Evolutionary conservation across 305 asterid genomes (phyloP).

Genomic region (Galium porrigens): DNA sequence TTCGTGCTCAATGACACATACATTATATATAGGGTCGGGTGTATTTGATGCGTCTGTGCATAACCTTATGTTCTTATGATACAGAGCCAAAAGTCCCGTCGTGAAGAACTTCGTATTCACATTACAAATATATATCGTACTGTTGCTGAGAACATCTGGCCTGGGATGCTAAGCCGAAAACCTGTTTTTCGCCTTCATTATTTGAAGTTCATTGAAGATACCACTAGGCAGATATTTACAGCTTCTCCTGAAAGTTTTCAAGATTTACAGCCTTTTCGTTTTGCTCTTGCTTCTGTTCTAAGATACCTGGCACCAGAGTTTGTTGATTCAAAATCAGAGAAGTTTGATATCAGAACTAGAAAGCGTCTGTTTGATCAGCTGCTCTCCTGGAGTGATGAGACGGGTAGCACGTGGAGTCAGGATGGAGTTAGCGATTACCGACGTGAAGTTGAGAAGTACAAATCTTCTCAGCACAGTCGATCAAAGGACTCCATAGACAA

Average conservation of each 20-base stretch:
- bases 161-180: conserved; percentile 88
- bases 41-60: conserved; percentile 8
- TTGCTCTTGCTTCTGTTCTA: conserved; percentile 84
- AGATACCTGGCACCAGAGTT: conserved; percentile 95
- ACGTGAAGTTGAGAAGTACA: conserved; percentile 97
- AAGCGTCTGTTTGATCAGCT: conserved; percentile 91
- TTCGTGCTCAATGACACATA: neutral
- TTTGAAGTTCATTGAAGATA: conserved; percentile 86
- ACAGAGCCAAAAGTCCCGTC: conserved; percentile 95
- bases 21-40: neutral
- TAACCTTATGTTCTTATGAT: conserved; percentile 17
- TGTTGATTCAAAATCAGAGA: conserved; percentile 93
- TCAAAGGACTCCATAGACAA: conserved; percentile 93
- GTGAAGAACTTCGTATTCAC: conserved; percentile 89
- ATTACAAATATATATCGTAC: conserved; percentile 79
- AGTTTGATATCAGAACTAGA: conserved; percentile 80
- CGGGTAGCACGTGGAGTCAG: conserved; percentile 86
- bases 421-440: conserved; percentile 88
- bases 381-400: conserved; percentile 85
- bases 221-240: conserved; percentile 56
- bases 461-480: conserved; percentile 81
- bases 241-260: conserved; percentile 76
- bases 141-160: conserved; percentile 94
- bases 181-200: conserved; percentile 95
- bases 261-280: conserved; percentile 88